These are phyloP conservation scores for Schizochytrium sp. DNA, from an alignment of 108 stramenopile genomes.

Conservation along the genomic window DNA sequence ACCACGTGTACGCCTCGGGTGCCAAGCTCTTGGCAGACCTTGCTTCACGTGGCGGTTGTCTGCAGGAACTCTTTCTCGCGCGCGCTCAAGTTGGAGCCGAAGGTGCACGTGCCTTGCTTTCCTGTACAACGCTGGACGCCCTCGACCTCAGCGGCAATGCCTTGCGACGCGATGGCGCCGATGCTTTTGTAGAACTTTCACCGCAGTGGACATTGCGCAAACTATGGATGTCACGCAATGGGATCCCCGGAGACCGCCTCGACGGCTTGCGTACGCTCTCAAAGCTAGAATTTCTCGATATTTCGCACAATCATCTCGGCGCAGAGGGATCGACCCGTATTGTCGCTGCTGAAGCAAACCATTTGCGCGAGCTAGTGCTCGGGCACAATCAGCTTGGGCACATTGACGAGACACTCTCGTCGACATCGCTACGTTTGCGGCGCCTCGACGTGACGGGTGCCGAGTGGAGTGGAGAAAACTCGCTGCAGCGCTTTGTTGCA, in stretches of 20 bases:
- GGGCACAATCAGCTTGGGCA: background rate
- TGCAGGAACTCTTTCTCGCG: background rate
- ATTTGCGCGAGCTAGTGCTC: background rate
- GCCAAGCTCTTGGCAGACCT: background rate
- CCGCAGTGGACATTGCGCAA: background rate
- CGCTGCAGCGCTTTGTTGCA: background rate
- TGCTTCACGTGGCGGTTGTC: background rate
- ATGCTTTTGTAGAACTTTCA: background rate
- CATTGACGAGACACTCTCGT: background rate
- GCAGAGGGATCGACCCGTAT: background rate
- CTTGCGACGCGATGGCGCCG: background rate
- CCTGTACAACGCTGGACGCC: background rate
- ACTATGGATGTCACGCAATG: background rate
- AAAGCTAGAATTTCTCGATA: background rate
- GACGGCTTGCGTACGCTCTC: background rate
- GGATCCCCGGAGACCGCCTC: background rate
- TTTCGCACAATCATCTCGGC: background rate
- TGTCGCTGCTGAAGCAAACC: background rate
- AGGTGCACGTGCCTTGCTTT: background rate
- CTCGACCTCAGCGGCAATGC: background rate
- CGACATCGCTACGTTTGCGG: background rate
- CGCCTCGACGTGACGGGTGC: background rate
- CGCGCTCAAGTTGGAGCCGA: background rate
- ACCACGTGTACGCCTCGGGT: background rate
- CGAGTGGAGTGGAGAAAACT: background rate